Percentiles rank a stretch among this genome's conserved stretches.
Evolutionary conservation across 176 grass and related monocot species (phyloP).

Genomic region (Aegilops umbellulata): DNA sequence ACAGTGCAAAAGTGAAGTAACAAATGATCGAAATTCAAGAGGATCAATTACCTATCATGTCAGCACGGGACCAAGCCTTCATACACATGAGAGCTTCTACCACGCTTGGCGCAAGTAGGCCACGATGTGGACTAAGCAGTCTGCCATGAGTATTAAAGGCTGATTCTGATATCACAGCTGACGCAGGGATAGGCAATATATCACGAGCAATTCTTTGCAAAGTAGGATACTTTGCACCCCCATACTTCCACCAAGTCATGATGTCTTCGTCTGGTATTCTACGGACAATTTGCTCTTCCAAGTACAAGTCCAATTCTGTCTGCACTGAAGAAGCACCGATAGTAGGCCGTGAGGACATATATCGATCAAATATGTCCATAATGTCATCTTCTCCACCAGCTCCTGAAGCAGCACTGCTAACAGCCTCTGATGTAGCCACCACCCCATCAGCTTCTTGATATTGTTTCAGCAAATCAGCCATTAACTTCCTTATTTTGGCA

Average conservation of each 20-base stretch:
- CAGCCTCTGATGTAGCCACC: no score
- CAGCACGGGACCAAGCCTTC: background rate
- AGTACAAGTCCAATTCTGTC: no score
- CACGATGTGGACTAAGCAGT: background rate
- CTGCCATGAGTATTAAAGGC: background rate
- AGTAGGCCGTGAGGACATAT: no score
- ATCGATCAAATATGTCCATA: no score
- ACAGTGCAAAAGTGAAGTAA: background rate
- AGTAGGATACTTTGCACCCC: background rate
- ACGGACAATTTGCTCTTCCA: background rate
- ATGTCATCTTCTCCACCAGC: no score
- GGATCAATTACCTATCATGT: background rate
- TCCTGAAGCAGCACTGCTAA: no score
- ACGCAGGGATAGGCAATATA: background rate
- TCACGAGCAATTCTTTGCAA: background rate
- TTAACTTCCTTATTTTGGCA: background rate
- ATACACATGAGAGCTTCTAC: conserved; percentile 2
- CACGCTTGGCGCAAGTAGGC: background rate
- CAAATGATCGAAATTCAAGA: background rate
- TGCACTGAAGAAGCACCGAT: background rate
- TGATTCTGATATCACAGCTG: background rate
- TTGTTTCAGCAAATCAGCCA: background rate
- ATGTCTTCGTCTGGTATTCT: background rate
- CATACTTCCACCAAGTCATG: background rate
- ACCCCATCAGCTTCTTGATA: no score